Conservation (phyloP, 2,329 filamentous ascomycete species). For the Ophiocordyceps camponoti-leonardi region DNA sequence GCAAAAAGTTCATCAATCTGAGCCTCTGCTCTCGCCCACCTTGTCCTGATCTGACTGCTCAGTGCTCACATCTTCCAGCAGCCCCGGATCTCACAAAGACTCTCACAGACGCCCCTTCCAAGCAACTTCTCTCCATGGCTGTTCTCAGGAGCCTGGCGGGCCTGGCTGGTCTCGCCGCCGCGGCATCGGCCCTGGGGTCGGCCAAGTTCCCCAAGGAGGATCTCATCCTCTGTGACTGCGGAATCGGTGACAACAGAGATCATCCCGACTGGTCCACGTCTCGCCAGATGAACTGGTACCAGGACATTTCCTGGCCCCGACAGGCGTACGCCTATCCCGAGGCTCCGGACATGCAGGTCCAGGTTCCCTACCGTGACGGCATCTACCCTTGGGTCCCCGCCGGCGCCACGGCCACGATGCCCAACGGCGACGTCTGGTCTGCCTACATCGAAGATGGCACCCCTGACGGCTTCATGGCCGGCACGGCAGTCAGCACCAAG, state of each 20-base stretch:
- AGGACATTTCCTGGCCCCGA: constrained; percentile 18
- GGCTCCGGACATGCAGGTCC: constrained; percentile 19
- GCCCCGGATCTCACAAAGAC: not conserved
- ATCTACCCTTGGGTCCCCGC: constrained; percentile 20
- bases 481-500: constrained; percentile 21
- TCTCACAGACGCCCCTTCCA: not conserved
- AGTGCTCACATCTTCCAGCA: not conserved
- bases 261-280: constrained; percentile 23
- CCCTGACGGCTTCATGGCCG: constrained; percentile 21
- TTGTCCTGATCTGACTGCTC: not conserved
- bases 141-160: constrained; percentile 7
- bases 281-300: constrained; percentile 26
- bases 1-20: not conserved
- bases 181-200: constrained; percentile 9
- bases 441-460: constrained; percentile 23
- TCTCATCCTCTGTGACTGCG: constrained; percentile 23
- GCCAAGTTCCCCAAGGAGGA: constrained; percentile 15
- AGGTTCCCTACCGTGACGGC: constrained; percentile 20
- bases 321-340: constrained; percentile 16
- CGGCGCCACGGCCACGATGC: constrained; percentile 19
- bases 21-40: not conserved
- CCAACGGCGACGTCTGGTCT: constrained; percentile 22
- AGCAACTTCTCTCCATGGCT: constrained; percentile 6
- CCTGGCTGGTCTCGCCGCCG: constrained; percentile 7
- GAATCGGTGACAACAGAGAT: constrained; percentile 22